Percentiles rank a stretch among this genome's conserved stretches.
Evolutionary conservation across 1,139 yeast genomes (phyloP).

Genomic region (Candida sanyaensis): DNA sequence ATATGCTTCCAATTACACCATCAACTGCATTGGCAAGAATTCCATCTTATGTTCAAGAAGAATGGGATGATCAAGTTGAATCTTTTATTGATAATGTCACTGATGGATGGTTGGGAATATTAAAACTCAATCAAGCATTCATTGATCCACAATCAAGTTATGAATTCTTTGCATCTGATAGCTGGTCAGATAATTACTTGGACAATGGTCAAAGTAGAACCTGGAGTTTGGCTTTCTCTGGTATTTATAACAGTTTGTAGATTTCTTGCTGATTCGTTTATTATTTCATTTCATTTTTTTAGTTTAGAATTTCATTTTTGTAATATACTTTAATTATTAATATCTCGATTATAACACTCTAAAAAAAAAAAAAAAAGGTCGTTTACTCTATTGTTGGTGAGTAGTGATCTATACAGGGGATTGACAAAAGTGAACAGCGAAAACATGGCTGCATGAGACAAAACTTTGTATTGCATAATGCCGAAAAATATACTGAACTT

Average conservation of each 20-base stretch:
- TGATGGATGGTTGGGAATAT: slow-evolving; percentile 88
- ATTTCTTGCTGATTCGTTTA: background rate
- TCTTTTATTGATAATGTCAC: slow-evolving; percentile 53
- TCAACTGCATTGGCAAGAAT: slow-evolving; percentile 75
- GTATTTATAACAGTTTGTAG: slow-evolving; percentile 21
- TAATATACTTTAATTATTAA: too few species aligned
- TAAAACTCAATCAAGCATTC: slow-evolving; percentile 77
- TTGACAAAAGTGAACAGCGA: too few species aligned
- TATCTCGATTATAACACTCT: too few species aligned
- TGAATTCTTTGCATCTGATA: slow-evolving; percentile 60
- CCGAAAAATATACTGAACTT: too few species aligned
- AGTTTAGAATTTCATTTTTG: background rate
- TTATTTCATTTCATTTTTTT: background rate
- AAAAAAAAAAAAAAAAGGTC: too few species aligned
- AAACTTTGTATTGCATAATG: too few species aligned
- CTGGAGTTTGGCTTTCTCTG: slow-evolving; percentile 84
- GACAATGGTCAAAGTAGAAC: slow-evolving; percentile 91
- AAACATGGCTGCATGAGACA: too few species aligned
- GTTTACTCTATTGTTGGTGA: too few species aligned
- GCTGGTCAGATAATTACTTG: slow-evolving; percentile 38
- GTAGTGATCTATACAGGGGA: too few species aligned
- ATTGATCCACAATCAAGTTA: slow-evolving; percentile 69
- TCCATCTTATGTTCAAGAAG: slow-evolving; percentile 71
- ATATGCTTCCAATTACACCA: slow-evolving; percentile 86
- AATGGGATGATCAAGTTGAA: slow-evolving; percentile 66